These are phyloP conservation scores for Haematococcus sp. DNA, from an alignment of 139 green algal genomes.

Conservation along the genomic window DNA sequence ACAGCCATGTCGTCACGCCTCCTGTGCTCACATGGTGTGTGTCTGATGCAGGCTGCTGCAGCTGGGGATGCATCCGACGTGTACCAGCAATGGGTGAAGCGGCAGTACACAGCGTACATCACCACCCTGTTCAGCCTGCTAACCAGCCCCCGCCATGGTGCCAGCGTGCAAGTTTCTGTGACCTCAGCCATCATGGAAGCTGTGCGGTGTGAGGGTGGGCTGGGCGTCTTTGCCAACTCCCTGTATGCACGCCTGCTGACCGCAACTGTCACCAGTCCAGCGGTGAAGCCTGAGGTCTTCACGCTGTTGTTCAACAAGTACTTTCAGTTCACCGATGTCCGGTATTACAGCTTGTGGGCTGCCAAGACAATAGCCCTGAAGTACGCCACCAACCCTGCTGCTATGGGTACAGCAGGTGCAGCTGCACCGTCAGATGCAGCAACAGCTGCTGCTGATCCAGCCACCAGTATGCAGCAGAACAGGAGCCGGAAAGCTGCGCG, in stretches of 20 bases:
- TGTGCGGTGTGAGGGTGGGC: slow-evolving; percentile 37
- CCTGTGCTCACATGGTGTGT: no score
- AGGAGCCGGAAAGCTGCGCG: background rate
- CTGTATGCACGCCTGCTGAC: slow-evolving; percentile 48
- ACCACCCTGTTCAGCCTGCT: slow-evolving; percentile 30
- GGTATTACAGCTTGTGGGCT: slow-evolving; percentile 58
- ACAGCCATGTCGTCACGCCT: no score
- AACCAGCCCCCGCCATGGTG: background rate
- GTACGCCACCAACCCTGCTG: slow-evolving; percentile 7
- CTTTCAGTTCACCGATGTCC: slow-evolving; percentile 55
- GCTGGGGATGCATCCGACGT: slow-evolving; percentile 6
- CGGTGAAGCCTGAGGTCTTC: slow-evolving; percentile 37
- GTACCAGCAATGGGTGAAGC: slow-evolving; percentile 38
- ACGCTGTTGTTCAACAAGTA: slow-evolving; percentile 54
- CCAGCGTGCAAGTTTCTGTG: slow-evolving; percentile 39
- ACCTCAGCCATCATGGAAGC: slow-evolving; percentile 61
- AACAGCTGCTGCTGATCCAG: slow-evolving; percentile 10
- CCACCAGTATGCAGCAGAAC: slow-evolving; percentile 3
- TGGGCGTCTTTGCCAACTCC: slow-evolving; percentile 34
- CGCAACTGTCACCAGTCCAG: slow-evolving; percentile 14
- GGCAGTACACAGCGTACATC: slow-evolving; percentile 45
- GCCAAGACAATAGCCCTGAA: slow-evolving; percentile 33
- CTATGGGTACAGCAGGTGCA: background rate
- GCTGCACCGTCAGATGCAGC: slow-evolving; percentile 9
- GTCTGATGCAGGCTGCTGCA: background rate